Conservation (phyloP, 2,329 filamentous ascomycete species). For the Colletotrichum orchidophilum region DNA sequence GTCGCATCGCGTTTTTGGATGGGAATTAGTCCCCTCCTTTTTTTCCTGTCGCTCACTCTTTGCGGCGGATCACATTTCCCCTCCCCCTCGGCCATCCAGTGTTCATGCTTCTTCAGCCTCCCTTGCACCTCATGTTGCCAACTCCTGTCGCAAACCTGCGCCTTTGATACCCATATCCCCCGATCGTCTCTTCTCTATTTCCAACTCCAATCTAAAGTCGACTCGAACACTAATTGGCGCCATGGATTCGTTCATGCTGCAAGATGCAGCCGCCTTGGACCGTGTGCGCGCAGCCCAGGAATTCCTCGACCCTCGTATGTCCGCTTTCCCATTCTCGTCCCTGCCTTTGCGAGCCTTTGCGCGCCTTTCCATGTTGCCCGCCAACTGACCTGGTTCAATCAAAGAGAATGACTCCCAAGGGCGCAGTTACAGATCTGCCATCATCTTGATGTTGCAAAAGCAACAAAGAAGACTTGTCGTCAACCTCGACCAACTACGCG, state of each 20-base stretch:
- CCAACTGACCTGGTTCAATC: not conserved
- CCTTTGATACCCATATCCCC: not conserved
- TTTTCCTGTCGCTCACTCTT: not conserved
- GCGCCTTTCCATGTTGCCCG: conserved; percentile 36
- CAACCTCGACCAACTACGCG: conserved; percentile 89
- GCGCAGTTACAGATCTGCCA: conserved; percentile 87
- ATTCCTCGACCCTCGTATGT: conserved; percentile 91
- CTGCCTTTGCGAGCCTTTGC: no score
- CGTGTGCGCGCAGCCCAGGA: conserved; percentile 89
- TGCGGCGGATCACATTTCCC: not conserved
- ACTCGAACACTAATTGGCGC: conserved; percentile 30
- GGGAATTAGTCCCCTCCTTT: not conserved
- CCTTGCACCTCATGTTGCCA: not conserved
- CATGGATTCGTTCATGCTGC: conserved; percentile 80
- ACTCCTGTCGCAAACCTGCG: not conserved
- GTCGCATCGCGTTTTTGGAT: conserved; percentile 6
- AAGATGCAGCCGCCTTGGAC: conserved; percentile 85
- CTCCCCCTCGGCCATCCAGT: not conserved
- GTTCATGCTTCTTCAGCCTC: not conserved
- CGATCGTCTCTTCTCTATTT: not conserved
- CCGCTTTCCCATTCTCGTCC: conserved; percentile 4
- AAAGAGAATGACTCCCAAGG: conserved; percentile 60
- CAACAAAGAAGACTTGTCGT: conserved; percentile 73
- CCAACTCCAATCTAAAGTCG: not conserved
- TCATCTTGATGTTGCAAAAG: conserved; percentile 79